A percentile compares a stretch with the other conserved stretches of the same genome.
Evolutionary conservation across 306 rosid species (phyloP).

Genomic region (Fagus crenata): DNA sequence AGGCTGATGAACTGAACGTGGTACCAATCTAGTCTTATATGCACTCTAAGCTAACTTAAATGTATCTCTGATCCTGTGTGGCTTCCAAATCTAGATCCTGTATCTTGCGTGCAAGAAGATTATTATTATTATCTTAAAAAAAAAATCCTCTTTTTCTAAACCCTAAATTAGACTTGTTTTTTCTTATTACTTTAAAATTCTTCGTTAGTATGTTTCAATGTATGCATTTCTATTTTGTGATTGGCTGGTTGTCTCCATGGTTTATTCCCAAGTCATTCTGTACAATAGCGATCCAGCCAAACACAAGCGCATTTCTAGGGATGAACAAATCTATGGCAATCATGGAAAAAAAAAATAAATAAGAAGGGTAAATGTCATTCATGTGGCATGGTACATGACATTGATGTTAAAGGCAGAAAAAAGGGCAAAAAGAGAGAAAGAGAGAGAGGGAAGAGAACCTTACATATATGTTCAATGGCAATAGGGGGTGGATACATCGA

Average conservation of each 20-base stretch:
- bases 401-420: background rate
- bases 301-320: background rate
- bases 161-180: background rate
- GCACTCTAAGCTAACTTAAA: slow-evolving; percentile 5
- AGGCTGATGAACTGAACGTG: slow-evolving; percentile 60
- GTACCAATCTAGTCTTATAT: slow-evolving; percentile 37
- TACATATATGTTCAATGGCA: background rate
- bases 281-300: background rate
- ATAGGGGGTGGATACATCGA: background rate
- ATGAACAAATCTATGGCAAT: background rate
- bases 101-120: background rate
- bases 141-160: background rate
- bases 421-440: no score
- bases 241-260: background rate
- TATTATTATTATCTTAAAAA: background rate
- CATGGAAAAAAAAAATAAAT: background rate
- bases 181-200: background rate
- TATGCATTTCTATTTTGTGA: background rate
- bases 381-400: background rate
- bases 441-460: background rate
- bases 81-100: slow-evolving; percentile 4
- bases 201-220: background rate
- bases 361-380: background rate
- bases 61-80: background rate
- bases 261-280: background rate